phyloP scores from a whole-genome alignment of 257 asterid genomes.

The Solanum chiquidenum region DNA sequence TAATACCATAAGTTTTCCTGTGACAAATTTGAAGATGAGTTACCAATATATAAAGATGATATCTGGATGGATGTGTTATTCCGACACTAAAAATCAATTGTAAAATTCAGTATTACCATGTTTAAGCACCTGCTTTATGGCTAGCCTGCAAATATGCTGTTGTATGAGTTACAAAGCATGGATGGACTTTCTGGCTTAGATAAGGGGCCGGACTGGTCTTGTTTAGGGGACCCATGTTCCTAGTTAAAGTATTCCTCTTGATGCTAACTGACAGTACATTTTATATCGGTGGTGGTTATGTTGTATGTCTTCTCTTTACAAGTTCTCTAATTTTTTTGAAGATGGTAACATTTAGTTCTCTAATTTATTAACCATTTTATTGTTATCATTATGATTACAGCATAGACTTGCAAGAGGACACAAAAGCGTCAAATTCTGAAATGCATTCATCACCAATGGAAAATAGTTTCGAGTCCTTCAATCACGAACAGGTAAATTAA shows the following conservation, averaged over 20 bases:
- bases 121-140: not conserved
- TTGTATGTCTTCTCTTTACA: not conserved
- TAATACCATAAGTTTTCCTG: not conserved
- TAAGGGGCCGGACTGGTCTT: not conserved
- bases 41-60: not conserved
- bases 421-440: slow-evolving; percentile 17
- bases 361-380: not conserved
- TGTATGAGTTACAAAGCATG: not conserved
- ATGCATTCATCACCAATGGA: slow-evolving; percentile 26
- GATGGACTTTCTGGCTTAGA: not conserved
- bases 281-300: not conserved
- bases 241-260: not conserved
- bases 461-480: slow-evolving; percentile 26
- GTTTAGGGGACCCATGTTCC: not conserved
- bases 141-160: not conserved
- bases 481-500: slow-evolving; percentile 40
- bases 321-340: not conserved
- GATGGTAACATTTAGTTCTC: not conserved
- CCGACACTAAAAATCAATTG: not conserved
- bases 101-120: not conserved
- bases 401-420: slow-evolving; percentile 38
- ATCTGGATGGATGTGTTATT: not conserved
- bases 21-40: not conserved
- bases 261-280: not conserved
- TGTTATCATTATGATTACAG: slow-evolving; percentile 27